Evolutionary conservation across 768 basidiomycete genomes (phyloP), one percentile per base, ranked within the genome.

Genomic region (Suillus alpinus): DNA sequence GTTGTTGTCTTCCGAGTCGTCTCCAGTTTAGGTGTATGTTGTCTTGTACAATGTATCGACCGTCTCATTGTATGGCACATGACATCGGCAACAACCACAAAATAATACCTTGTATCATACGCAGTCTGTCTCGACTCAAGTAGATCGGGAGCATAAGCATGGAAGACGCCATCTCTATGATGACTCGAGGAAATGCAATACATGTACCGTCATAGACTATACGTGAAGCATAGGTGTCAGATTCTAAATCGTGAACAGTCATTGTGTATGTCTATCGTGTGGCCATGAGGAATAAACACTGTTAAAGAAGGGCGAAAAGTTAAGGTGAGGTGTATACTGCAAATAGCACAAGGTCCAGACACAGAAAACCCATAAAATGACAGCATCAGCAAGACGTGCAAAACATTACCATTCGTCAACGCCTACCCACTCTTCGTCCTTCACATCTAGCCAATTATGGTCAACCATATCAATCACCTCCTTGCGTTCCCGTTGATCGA

Each of bases 391-490:
- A 52, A 41, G 7, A 31, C 29, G 9, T 31, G 29, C 49, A 56
- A 36, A 36, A 57, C 18, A 49, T 74, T 63, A 77, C 69, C 75
- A 76, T 34, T 65, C 65, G 29, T 65, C 75, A 44, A 69, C 64
- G 46, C 68, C 62, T 31, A 59, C 53, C 65, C 73, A 66, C 40
- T 66, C 71, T 40, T 66, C 70, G 43, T 78, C 73, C 44, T 74
- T 68, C 61, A 78, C 67, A 23, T 74, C 73, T 60, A 96, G 73
- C 94, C 94, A 97, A 55, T 80, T 75, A 68, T 94, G 91, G 59
- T 85, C 78, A 57, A 87, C 78, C 78, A 95, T 79, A 60, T 93
- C 90, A 40, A 83, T 79, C 14, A 94, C 93, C 50, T 84, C 79
- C 46, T 81, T 82, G 37, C 94, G 87, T 58, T 84, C 75, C 66